Percentiles rank a stretch among this genome's conserved stretches.
phyloP scores from a whole-genome alignment of 129 eudicot genomes.

The Centella asiatica region DNA sequence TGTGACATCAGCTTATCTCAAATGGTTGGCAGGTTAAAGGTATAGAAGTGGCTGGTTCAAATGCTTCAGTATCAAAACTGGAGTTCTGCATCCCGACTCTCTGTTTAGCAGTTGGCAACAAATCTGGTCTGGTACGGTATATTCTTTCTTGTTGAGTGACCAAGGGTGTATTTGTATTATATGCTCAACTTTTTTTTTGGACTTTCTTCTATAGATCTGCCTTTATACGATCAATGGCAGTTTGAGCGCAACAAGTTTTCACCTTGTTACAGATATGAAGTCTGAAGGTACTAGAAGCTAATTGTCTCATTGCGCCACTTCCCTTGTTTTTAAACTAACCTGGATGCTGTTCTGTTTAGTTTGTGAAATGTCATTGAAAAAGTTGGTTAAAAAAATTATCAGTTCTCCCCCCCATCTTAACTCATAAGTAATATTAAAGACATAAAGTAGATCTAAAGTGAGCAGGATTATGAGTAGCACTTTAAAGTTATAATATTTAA shows the following conservation, averaged over 20 bases:
- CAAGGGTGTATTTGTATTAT: slow-evolving; percentile 9
- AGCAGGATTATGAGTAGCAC: too few relatives aligned
- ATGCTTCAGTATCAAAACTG: slow-evolving; percentile 51
- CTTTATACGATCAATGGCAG: slow-evolving; percentile 45
- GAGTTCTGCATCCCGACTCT: slow-evolving; percentile 51
- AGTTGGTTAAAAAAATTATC: slow-evolving; percentile 1
- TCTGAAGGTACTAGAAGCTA: slow-evolving; percentile 45
- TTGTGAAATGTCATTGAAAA: too few relatives aligned
- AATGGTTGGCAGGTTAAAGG: slow-evolving; percentile 53
- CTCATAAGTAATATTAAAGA: too few relatives aligned
- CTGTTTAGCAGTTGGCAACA: slow-evolving; percentile 70
- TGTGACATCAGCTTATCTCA: slow-evolving; percentile 11
- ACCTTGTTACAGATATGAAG: slow-evolving; percentile 39
- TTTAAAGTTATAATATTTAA: too few relatives aligned
- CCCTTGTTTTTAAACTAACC: not conserved
- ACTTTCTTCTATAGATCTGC: slow-evolving; percentile 51
- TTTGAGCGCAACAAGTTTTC: slow-evolving; percentile 36
- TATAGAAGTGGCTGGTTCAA: slow-evolving; percentile 43
- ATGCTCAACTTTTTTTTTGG: slow-evolving; percentile 14
- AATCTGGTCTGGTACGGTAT: slow-evolving; percentile 70
- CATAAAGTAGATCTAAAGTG: too few relatives aligned
- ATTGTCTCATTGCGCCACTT: not conserved
- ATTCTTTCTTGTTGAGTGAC: slow-evolving; percentile 8
- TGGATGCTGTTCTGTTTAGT: not conserved
- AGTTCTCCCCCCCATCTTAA: too few relatives aligned